Base-by-base conservation (phyloP, 2,329 filamentous ascomycete genomes). In the Pseudogymnoascus sp. region DNA sequence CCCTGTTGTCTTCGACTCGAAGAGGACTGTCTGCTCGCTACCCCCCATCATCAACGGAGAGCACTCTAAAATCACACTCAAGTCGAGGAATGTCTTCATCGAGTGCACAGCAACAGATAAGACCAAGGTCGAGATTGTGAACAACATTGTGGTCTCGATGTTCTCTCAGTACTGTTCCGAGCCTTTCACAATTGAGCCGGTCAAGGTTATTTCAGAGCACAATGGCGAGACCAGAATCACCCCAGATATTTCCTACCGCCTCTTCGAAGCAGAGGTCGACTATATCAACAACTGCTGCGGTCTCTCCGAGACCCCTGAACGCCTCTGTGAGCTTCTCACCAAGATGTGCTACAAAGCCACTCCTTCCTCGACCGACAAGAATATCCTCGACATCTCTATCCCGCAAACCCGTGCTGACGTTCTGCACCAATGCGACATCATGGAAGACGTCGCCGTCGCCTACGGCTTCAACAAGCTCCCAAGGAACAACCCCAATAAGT, bases 391-490 rank as follows among this genome's bases (percentile, higher is more conserved):
- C 68, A 85, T 97, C 26, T 81, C 86, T 34, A 83, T 97, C 21
- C 94, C 94, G 7, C 84, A 92, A 30, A 97, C 92, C 52, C 84
- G 94, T 63, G 92, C 94, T 55, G 94, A 99, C 73, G 87, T 99
- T 39, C 84, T 99, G 30, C 94, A 99, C 74, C 89, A 96, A 71
- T 95, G 91, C 68, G 94, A 99, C 72, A 89, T 99, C 66, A 99
- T 99, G 92, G 94, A 99, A 76, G 95, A 99, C 71, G 86, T 95
- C 18, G 94, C 91, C 38, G 94, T 99, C 65, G 91, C 90, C 59
- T 96, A 97, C 73, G 94, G 95, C 65, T 99, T 96, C 82, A 99
- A 99, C 80, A 90, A 89, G 64, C 85, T 99, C 15, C 92, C 92
- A 1, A 86, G 91, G 58, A 85, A 87, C 56, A 90, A 92, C 69